A percentile compares a stretch with the other conserved stretches of the same genome.
Conservation (phyloP, 2,329 filamentous ascomycete genomes). For the Clonostachys byssicola region DNA sequence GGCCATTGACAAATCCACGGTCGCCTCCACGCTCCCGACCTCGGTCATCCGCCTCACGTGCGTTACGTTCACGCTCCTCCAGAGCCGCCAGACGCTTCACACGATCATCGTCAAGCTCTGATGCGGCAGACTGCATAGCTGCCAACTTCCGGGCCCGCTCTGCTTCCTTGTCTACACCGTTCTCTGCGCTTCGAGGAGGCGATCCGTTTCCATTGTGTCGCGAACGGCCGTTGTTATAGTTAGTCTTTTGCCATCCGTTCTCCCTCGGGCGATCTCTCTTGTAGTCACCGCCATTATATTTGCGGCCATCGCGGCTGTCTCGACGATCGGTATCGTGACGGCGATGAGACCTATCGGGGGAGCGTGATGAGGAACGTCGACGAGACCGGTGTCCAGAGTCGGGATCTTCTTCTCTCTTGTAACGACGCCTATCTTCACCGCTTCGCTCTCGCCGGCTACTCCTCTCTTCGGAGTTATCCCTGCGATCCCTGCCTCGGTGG, state of each 20-base stretch:
- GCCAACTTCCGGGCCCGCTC: conserved; percentile 65
- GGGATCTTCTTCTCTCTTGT: conserved; percentile 5
- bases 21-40: conserved; percentile 60
- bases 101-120: conserved; percentile 66
- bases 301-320: conserved; percentile 9
- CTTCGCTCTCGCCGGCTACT: conserved; percentile 3
- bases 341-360: conserved; percentile 1
- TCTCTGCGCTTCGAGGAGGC: conserved; percentile 11
- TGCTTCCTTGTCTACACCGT: conserved; percentile 34
- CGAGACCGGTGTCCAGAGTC: conserved; percentile 19
- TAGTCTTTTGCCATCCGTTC: no score
- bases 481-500: conserved; percentile 4
- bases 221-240: conserved; percentile 1
- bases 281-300: conserved; percentile 1
- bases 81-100: conserved; percentile 63
- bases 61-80: conserved; percentile 59
- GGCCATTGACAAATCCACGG: conserved; percentile 57
- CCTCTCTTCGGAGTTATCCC: conserved; percentile 9
- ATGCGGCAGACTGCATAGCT: conserved; percentile 69
- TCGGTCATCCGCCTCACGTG: conserved; percentile 63
- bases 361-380: conserved; percentile 15
- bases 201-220: conserved; percentile 8
- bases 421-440: conserved; percentile 1
- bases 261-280: conserved; percentile 1
- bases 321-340: conserved; percentile 11